A percentile compares a stretch with the other conserved stretches of the same genome.
Evolutionary conservation across 2,329 filamentous ascomycete genomes (phyloP).

Genomic region (Penicillium brevicompactum): DNA sequence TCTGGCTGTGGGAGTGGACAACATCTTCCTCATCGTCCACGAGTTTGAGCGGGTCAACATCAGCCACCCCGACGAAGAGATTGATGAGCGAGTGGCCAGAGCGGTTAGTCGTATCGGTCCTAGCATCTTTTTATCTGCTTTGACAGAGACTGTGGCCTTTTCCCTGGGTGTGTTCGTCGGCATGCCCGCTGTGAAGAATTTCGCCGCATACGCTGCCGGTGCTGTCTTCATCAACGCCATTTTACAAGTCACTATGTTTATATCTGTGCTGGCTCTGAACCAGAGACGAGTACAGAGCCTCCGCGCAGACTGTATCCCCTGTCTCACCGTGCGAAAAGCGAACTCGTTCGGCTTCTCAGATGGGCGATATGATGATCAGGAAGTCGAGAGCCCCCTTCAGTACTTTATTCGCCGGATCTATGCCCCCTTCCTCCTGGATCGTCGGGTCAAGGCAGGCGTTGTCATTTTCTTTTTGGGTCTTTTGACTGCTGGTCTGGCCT

Average conservation of each 20-base stretch:
- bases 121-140: conserved; percentile 91
- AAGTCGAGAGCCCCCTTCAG: conserved; percentile 82
- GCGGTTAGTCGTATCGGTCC: conserved; percentile 96
- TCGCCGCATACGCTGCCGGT: conserved; percentile 92
- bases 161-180: conserved; percentile 89
- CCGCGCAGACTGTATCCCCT: conserved; percentile 90
- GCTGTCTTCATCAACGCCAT: conserved; percentile 96
- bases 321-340: conserved; percentile 76
- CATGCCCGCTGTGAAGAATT: conserved; percentile 97
- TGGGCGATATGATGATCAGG: conserved; percentile 67
- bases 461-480: conserved; percentile 82
- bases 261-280: conserved; percentile 87
- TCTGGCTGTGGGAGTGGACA: conserved; percentile 94
- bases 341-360: conserved; percentile 66
- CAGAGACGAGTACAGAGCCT: conserved; percentile 86
- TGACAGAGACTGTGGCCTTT: conserved; percentile 92
- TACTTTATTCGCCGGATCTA: conserved; percentile 89
- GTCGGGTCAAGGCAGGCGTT: conserved; percentile 75
- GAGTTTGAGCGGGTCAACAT: conserved; percentile 95
- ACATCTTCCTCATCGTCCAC: conserved; percentile 98
- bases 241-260: conserved; percentile 96
- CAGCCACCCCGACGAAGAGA: conserved; percentile 83
- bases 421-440: conserved; percentile 77
- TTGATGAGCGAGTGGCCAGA: conserved; percentile 82
- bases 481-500: conserved; percentile 79